A percentile compares a stretch with the other conserved stretches of the same genome.
Conservation (phyloP, 2,329 filamentous ascomycete genomes). For the Penicillium sumatraense region DNA sequence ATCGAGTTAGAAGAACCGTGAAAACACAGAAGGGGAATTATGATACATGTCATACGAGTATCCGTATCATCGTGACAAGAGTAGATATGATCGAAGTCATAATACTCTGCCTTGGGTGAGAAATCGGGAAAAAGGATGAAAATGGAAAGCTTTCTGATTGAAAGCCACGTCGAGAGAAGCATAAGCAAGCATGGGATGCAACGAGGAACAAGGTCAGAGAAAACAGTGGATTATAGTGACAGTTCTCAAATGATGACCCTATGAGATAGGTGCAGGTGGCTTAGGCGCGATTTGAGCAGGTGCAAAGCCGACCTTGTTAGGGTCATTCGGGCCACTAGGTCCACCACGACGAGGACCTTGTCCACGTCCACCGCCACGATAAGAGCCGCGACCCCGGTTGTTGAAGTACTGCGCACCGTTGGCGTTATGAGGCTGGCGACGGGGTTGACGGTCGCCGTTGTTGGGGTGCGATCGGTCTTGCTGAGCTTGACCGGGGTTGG, state of each 20-base stretch:
- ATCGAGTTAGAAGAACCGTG: not conserved
- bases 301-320: conserved; percentile 31
- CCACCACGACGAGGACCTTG: conserved; percentile 48
- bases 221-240: not conserved
- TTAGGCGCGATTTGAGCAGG: conserved; percentile 35
- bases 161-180: not conserved
- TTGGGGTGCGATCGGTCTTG: conserved; percentile 23
- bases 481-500: conserved; percentile 55
- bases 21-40: conserved; percentile 25
- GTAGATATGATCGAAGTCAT: conserved; percentile 12
- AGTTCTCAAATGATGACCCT: conserved; percentile 5
- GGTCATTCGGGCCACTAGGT: conserved; percentile 39
- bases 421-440: conserved; percentile 40
- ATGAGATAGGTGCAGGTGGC: conserved; percentile 37
- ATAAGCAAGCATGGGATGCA: not conserved
- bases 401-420: conserved; percentile 42
- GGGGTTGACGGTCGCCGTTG: conserved; percentile 36
- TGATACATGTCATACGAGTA: conserved; percentile 32
- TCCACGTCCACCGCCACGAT: conserved; percentile 46
- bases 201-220: not conserved
- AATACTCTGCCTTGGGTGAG: not conserved
- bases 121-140: not conserved
- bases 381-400: conserved; percentile 44
- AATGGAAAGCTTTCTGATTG: not conserved
- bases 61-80: conserved; percentile 24